phyloP scores from a whole-genome alignment of 2,329 filamentous ascomycete species.

The Lachnum nothofagi region DNA sequence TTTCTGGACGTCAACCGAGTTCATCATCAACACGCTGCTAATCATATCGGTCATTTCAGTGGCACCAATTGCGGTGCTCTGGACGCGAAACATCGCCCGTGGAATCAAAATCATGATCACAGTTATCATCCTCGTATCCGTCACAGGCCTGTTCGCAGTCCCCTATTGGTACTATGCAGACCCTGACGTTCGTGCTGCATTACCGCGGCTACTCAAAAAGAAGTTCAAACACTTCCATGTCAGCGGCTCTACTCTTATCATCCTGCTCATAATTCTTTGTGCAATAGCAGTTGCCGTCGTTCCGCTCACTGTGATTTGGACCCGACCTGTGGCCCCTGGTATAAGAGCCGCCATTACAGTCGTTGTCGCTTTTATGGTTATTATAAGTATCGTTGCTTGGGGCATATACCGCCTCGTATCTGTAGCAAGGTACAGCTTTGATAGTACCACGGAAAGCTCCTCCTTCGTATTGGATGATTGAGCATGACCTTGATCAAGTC shows the following conservation, averaged over 20 bases:
- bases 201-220: not conserved
- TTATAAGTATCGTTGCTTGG: not conserved
- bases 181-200: not conserved
- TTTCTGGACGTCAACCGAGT: not conserved
- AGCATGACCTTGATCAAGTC: too few species aligned
- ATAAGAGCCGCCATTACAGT: not conserved
- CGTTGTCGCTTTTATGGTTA: not conserved
- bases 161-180: not conserved
- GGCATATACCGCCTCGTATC: not conserved
- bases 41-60: not conserved
- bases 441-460: too few species aligned
- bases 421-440: too few species aligned
- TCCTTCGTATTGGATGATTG: too few species aligned
- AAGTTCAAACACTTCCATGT: not conserved
- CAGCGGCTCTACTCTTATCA: not conserved
- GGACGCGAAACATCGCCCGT: not conserved
- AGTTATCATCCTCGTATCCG: not conserved
- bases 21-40: not conserved
- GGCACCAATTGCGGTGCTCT: constrained; percentile 1
- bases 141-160: not conserved
- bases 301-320: not conserved
- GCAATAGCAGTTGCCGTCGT: not conserved
- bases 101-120: constrained; percentile 3
- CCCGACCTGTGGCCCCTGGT: not conserved
- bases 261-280: not conserved